Percentiles rank a stretch among this genome's conserved stretches.
These are phyloP conservation scores for Cenchrus purpureus DNA, from an alignment of 176 grass and related monocot genomes.

Conservation along the genomic window DNA sequence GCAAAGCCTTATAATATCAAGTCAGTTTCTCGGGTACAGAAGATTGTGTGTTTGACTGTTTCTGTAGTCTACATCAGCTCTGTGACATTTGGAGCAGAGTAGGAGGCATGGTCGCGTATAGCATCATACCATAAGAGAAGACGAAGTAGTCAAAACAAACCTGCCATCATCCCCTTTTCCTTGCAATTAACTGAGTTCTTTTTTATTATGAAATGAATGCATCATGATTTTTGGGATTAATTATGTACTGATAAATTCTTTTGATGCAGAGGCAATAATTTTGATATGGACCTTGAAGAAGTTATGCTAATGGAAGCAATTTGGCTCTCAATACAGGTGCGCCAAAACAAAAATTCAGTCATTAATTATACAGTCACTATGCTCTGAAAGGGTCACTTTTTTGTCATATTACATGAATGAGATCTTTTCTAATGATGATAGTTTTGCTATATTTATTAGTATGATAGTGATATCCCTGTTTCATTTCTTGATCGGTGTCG, in stretches of 20 bases:
- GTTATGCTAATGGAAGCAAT: slow-evolving; percentile 97
- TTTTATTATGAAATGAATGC: slow-evolving; percentile 10
- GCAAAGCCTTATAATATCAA: not conserved
- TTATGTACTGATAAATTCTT: slow-evolving; percentile 13
- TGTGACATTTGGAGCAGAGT: slow-evolving; percentile 21
- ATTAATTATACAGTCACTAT: not conserved
- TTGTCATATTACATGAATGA: not conserved
- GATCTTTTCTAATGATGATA: not conserved
- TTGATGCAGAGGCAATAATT: slow-evolving; percentile 69
- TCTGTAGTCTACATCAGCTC: not conserved
- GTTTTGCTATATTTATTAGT: not conserved
- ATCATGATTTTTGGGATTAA: slow-evolving; percentile 8
- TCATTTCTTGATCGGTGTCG: not conserved
- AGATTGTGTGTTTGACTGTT: slow-evolving; percentile 30
- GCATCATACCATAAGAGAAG: slow-evolving; percentile 12
- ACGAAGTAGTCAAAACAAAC: slow-evolving; percentile 24
- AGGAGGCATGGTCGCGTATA: not conserved
- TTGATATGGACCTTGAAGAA: slow-evolving; percentile 91
- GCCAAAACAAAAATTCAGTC: slow-evolving; percentile 1
- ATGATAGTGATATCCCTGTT: slow-evolving; percentile 27
- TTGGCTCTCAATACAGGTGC: slow-evolving; percentile 91
- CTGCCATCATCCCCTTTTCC: slow-evolving; percentile 9
- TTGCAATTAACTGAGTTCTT: not conserved
- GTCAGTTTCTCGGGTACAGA: slow-evolving; percentile 11
- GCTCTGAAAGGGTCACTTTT: not conserved